Evolutionary conservation across 176 grass and related monocot genomes (phyloP), one percentile per base, ranked within the genome.

Genomic region (Rhipidocladum racemiflorum): DNA sequence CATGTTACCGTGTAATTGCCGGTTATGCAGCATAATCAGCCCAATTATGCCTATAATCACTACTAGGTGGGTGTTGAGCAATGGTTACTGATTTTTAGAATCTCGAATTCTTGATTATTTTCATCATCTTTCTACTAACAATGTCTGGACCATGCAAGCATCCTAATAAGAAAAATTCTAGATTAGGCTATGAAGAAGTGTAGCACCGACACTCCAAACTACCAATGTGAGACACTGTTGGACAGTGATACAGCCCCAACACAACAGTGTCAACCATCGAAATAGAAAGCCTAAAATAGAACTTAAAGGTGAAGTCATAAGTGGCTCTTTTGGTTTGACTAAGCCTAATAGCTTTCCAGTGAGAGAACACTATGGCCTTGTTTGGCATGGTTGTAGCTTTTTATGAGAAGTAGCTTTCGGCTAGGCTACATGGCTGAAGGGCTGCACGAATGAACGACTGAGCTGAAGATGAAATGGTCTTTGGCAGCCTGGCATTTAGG

Each of bases 111-210:
- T 48, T 48, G 45, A 70, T 40, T 30, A 20, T 44, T 78, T 66
- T 55, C 48, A 42, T 68, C 68, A 61, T 45, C 53, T 65, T 36
- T 25, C 18, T 21, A 61, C 51, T 70, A 43, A 80, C 21, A 45
- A 34, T 53, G 5, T 11, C 36, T 62, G 62, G 72, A 51, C 32
- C 56, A 81, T 50, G 25, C 6, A 2, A 81, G 51, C 68, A 84
- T 68, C 29, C 36, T 69, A 66, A 65, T 11, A 88, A 79, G 28
- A 82, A 42, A 23, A 25, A n/a, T 45, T 39, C 6, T 27, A 74
- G 38, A 65, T 67, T 61, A 55, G 45, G 66, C 36, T 56, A 70
- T 59, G 51, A 46, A 46, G 13, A 13, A 54, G 18, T 54, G n/a
- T 28, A 51, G 25, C 27, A 74, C 48, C 45, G 10, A 56, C 29